These are phyloP conservation scores for Aspergillus chevalieri DNA, from an alignment of 2,329 filamentous ascomycete species.

Conservation along the genomic window DNA sequence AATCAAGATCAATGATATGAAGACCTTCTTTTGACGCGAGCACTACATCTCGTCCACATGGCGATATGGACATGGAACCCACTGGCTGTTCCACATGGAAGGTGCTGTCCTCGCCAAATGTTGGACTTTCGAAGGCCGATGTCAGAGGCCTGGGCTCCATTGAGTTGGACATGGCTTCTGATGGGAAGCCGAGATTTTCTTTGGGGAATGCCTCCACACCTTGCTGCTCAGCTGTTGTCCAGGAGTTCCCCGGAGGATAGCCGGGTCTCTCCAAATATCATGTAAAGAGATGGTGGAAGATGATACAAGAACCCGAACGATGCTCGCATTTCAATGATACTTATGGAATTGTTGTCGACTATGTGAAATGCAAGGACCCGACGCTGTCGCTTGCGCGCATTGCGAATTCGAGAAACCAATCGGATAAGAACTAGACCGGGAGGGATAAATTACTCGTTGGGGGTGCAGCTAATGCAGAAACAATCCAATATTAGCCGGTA, in stretches of 20 bases:
- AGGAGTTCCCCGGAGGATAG: not conserved
- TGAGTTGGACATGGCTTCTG: slow-evolving; percentile 23
- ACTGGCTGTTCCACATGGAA: slow-evolving; percentile 76
- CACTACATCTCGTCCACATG: slow-evolving; percentile 82
- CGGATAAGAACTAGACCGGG: not conserved
- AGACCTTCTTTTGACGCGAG: slow-evolving; percentile 84
- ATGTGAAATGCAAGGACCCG: slow-evolving; percentile 1
- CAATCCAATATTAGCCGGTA: not conserved
- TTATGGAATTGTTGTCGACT: slow-evolving; percentile 2
- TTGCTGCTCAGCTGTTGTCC: slow-evolving; percentile 3
- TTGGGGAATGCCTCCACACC: not conserved
- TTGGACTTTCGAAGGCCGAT: slow-evolving; percentile 74
- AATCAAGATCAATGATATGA: slow-evolving; percentile 87
- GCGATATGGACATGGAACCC: slow-evolving; percentile 87
- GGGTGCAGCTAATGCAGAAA: not conserved
- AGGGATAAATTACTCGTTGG: not conserved
- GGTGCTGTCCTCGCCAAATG: slow-evolving; percentile 76
- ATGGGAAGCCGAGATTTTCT: not conserved
- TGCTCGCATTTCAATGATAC: slow-evolving; percentile 13
- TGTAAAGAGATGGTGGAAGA: slow-evolving; percentile 6
- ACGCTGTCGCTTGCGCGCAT: slow-evolving; percentile 8
- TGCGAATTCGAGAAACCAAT: slow-evolving; percentile 3
- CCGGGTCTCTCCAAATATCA: slow-evolving; percentile 4
- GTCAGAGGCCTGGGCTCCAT: slow-evolving; percentile 34
- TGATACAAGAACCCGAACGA: slow-evolving; percentile 1